Conservation (phyloP, 2,329 filamentous ascomycete species). For the Aspergillus sojae region DNA sequence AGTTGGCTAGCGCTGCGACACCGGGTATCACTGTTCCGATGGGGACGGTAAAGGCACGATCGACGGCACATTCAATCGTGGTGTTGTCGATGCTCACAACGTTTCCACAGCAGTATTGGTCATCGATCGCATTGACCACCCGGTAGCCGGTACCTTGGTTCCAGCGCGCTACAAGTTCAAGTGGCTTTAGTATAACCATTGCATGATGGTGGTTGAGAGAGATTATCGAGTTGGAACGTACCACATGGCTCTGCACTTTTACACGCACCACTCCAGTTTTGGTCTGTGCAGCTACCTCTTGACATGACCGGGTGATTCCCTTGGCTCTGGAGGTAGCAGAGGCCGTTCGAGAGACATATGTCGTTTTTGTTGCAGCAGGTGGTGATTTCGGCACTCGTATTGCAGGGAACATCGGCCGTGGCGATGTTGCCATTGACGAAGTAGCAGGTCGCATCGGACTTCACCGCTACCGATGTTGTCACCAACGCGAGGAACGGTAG, state of each 20-base stretch:
- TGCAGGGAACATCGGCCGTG: slow-evolving; percentile 1
- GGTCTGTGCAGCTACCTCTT: slow-evolving; percentile 21
- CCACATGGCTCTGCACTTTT: slow-evolving; percentile 16
- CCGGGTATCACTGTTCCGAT: slow-evolving; percentile 15
- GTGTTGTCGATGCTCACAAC: slow-evolving; percentile 12
- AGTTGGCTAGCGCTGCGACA: slow-evolving; percentile 15
- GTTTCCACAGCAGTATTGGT: slow-evolving; percentile 21
- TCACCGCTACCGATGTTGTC: neutral
- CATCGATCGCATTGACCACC: slow-evolving; percentile 16
- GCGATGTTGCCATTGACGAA: slow-evolving; percentile 3
- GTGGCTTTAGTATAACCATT: neutral
- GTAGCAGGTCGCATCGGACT: slow-evolving; percentile 5
- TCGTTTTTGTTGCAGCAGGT: slow-evolving; percentile 20
- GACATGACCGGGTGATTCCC: slow-evolving; percentile 13
- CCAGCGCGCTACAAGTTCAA: slow-evolving; percentile 5
- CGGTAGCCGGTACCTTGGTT: slow-evolving; percentile 9
- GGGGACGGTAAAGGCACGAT: slow-evolving; percentile 12
- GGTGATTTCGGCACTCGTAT: neutral
- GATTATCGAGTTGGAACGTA: slow-evolving; percentile 4
- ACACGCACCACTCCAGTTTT: slow-evolving; percentile 14
- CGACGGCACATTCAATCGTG: slow-evolving; percentile 4
- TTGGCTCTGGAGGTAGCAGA: slow-evolving; percentile 19
- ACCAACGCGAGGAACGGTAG: neutral
- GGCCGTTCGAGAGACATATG: slow-evolving; percentile 22
- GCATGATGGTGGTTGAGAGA: neutral